phyloP scores from a whole-genome alignment of 2,329 filamentous ascomycete species.

The Teratosphaeria pseudoeucalypti region DNA sequence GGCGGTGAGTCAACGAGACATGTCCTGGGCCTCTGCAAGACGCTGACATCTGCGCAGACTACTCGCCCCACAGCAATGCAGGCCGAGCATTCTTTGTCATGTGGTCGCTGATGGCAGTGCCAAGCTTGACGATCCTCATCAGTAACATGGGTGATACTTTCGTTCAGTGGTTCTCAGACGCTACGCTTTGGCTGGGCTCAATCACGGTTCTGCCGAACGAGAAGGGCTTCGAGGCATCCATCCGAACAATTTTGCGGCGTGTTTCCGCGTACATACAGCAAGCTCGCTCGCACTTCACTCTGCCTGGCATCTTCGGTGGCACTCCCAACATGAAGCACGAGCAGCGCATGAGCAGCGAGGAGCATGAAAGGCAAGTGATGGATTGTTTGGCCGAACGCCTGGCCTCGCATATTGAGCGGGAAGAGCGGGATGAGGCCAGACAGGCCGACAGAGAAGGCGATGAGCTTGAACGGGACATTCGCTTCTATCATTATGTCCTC shows the following conservation, averaged over 20 bases:
- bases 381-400: conserved; percentile 16
- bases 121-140: conserved; percentile 45
- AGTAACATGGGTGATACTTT: conserved; percentile 46
- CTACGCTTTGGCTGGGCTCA: conserved; percentile 46
- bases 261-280: not conserved
- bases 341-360: conserved; percentile 7
- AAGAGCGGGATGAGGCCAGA: conserved; percentile 29
- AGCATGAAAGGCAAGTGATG: conserved; percentile 13
- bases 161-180: conserved; percentile 43
- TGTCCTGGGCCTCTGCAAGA: not conserved
- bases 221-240: conserved; percentile 27
- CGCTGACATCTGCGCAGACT: conserved; percentile 20
- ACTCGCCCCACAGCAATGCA: conserved; percentile 37
- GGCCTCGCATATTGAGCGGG: conserved; percentile 28
- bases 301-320: conserved; percentile 8
- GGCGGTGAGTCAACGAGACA: conserved; percentile 20
- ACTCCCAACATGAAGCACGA: conserved; percentile 5
- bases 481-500: conserved; percentile 42
- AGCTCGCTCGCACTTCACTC: conserved; percentile 7
- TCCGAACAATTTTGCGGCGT: conserved; percentile 14
- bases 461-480: conserved; percentile 35
- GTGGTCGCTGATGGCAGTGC: conserved; percentile 46
- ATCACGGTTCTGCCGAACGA: conserved; percentile 46
- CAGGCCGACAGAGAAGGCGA: conserved; percentile 29
- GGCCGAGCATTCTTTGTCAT: conserved; percentile 48